Conservation (phyloP, 768 basidiomycete genomes). For the Boletus sensibilis region DNA sequence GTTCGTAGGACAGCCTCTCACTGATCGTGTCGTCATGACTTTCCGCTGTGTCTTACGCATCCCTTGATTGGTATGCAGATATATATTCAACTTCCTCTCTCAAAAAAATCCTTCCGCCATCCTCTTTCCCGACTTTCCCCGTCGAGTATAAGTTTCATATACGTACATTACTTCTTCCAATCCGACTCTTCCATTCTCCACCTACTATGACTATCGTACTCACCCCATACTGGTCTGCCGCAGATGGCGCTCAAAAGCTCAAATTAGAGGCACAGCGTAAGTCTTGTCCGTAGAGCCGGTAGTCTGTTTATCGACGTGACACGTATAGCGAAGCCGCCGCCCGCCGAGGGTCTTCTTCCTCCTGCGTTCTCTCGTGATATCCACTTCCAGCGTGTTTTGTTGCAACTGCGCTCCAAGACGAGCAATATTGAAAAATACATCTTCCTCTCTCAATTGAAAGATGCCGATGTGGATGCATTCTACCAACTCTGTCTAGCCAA, state of each 20-base stretch:
- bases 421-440: conserved; percentile 81
- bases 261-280: conserved; percentile 57
- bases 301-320: conserved; percentile 2
- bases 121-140: conserved; percentile 10
- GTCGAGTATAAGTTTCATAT: not conserved
- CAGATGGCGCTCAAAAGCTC: conserved; percentile 68
- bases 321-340: conserved; percentile 40
- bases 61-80: conserved; percentile 1
- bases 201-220: conserved; percentile 56
- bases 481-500: conserved; percentile 72
- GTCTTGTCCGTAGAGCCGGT: not conserved
- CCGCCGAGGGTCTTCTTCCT: conserved; percentile 58
- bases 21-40: not conserved
- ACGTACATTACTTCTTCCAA: not conserved
- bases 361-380: conserved; percentile 51
- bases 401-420: conserved; percentile 75
- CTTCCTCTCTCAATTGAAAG: conserved; percentile 73
- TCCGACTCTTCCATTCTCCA: not conserved
- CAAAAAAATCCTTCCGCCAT: not conserved
- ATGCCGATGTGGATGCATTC: conserved; percentile 71
- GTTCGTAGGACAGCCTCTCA: not conserved
- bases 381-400: conserved; percentile 59
- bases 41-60: not conserved
- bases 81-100: not conserved
- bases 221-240: conserved; percentile 62